phyloP scores from a whole-genome alignment of 2,329 filamentous ascomycete genomes.

The Aspergillus versicolor region DNA sequence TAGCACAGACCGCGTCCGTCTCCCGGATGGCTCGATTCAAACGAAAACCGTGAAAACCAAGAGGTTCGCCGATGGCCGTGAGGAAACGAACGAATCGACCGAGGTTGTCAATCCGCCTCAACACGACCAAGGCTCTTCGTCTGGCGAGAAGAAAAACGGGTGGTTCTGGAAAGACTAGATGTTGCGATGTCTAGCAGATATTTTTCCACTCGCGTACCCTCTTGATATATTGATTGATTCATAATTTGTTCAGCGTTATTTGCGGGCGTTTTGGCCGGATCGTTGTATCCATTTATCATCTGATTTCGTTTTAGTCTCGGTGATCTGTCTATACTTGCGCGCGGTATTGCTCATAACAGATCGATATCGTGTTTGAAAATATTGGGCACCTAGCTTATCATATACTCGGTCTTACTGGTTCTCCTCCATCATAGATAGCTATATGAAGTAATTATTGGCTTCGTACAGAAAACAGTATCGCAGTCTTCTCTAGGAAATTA shows the following conservation, averaged over 20 bases:
- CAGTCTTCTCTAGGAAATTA: background rate
- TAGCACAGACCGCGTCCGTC: constrained; percentile 55
- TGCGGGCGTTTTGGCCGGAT: background rate
- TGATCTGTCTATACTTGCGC: background rate
- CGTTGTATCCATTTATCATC: background rate
- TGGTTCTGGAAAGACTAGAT: constrained; percentile 41
- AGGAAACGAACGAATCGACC: constrained; percentile 58
- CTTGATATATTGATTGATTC: background rate
- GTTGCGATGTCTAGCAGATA: background rate
- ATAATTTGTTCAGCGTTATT: background rate
- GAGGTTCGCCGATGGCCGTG: constrained; percentile 59
- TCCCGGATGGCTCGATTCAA: constrained; percentile 58
- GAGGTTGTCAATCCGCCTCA: constrained; percentile 37
- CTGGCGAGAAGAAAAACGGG: constrained; percentile 21
- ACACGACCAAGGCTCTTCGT: constrained; percentile 9
- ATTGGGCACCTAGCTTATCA: background rate
- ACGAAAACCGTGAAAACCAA: constrained; percentile 59
- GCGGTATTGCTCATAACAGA: background rate
- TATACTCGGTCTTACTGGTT: background rate
- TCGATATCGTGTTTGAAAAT: background rate
- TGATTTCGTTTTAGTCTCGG: background rate
- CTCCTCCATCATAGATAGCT: background rate
- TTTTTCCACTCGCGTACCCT: background rate
- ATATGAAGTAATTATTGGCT: background rate
- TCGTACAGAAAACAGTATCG: background rate